Evolutionary conservation across 805 yeast species (phyloP).

Genomic region (Candida anglica): DNA sequence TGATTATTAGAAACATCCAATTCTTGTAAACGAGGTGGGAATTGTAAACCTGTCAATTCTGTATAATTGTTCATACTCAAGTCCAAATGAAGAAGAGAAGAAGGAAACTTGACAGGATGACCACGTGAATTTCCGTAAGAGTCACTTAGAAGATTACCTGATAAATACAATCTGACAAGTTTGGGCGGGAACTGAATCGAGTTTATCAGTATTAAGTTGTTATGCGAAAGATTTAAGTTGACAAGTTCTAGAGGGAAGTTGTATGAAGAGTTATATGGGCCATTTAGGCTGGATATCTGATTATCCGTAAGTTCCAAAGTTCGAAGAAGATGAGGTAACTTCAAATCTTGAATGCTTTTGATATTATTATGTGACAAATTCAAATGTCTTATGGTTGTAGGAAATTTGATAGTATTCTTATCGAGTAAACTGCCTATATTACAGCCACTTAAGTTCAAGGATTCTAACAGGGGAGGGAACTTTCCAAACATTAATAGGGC

Average conservation of each 20-base stretch:
- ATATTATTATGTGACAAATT: no score
- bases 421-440: no score
- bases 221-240: not conserved
- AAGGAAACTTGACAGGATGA: not conserved
- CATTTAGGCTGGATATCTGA: no score
- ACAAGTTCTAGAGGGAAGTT: not conserved
- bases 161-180: not conserved
- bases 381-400: no score
- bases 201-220: not conserved
- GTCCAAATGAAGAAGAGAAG: not conserved
- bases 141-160: not conserved
- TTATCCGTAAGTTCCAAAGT: no score
- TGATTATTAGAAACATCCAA: conserved; percentile 1
- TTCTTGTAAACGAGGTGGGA: not conserved
- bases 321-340: no score
- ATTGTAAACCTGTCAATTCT: not conserved
- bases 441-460: no score
- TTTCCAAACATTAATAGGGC: no score
- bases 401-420: no score
- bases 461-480: no score
- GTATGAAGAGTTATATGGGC: no score
- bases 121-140: not conserved
- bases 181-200: not conserved
- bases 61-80: not conserved
- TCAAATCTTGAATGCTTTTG: no score